Base-by-base conservation (phyloP, 179 eudicot genomes). In the Silene noctiflora region DNA sequence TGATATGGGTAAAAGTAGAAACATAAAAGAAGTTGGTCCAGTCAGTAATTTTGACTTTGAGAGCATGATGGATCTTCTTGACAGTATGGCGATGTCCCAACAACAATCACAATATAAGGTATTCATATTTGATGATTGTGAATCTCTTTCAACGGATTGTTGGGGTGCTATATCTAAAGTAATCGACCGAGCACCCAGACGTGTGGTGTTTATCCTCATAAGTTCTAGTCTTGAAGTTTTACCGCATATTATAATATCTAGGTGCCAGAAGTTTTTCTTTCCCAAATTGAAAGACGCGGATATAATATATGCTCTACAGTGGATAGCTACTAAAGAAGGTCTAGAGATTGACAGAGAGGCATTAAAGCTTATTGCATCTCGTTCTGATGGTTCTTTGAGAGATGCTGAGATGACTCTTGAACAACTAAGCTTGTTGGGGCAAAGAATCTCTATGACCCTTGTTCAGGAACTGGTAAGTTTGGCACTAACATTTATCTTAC, bases 401-500 rank as follows among this genome's bases (percentile, higher is more conserved):
- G 98, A 94, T 73, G 98, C 97, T 63, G 95, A 92, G 85, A 94
- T 94, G 97, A 94, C 95, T 42, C 89, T 94, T 77, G 98, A 94
- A 80, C 98, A 92, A 64, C 77, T 94, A 84, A 92, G 94, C 84
- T 89, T 92, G 77, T 82, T 94, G 71, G 98, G 97, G 69, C 89
- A 86, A 80, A 85, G 85, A 83, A 92, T 94, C 67, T 90, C 98
- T 6, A 85, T 94, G 73, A 75, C 89, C 55, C 86, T 94, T 42
- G 98, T 94, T 67, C 96, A 94, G 80, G 96, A 94, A 82, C 76
- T 92, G 91, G 98, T 94, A 86, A 72, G 87, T 78, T 73, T 44
- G 67, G 13, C 68, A 21, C 73, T 27, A 51, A 21, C 31, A 46
- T 63, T 2, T 64, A 58, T 65, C 2, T 69, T 48, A 19, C 24